Evolutionary conservation across 169 alveolate genomes (phyloP), one percentile per base, ranked within the genome.

Genomic region (Cryptosporidium sp.): DNA sequence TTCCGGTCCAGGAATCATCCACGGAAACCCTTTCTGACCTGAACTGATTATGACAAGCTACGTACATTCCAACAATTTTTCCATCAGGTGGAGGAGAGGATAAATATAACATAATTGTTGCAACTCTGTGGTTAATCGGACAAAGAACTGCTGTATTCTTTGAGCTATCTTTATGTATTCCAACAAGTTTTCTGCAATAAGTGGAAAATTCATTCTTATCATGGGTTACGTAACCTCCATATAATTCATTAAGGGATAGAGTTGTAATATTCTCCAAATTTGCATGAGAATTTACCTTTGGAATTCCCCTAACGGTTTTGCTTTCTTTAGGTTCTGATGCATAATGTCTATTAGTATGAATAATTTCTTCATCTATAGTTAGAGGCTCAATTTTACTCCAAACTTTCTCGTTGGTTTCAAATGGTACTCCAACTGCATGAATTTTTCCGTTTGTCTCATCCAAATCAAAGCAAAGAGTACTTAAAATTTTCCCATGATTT

Each of bases 1-100:
- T 80, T 2, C 75, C 73, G 0, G 89, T 80, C 89, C 89, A 80
- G 8, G 61, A 42, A 18, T 80, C 89, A n/a, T 80, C 89, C 16
- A 65, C 45, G 0, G 73, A 42, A 12, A 42, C 62, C 29, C 65
- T 80, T 26, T 80, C 70, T 12, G 72, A 26, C 52, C 39, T 35
- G 31, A 62, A 65, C 29, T 80, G 89, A 23, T 33, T 39, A 12
- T 80, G 89, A 45, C 89, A 80, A 16, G 69, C 65, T 4, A 80
- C 44, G 23, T 48, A n/a, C 56, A 80, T n/a, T 45, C 75, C 75
- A 80, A 65, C 75, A 0, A 80, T 29, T 5, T 23, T 23, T 10
- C 69, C 75, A 23, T 80, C 68, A 10, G 68, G 62, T 3, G 26
- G 35, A 4, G 89, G 67, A 42, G 73, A 62, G 31, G 44, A 31